These are phyloP conservation scores for Pelargonium nanum DNA, from an alignment of 345 rosid species.

Conservation along the genomic window DNA sequence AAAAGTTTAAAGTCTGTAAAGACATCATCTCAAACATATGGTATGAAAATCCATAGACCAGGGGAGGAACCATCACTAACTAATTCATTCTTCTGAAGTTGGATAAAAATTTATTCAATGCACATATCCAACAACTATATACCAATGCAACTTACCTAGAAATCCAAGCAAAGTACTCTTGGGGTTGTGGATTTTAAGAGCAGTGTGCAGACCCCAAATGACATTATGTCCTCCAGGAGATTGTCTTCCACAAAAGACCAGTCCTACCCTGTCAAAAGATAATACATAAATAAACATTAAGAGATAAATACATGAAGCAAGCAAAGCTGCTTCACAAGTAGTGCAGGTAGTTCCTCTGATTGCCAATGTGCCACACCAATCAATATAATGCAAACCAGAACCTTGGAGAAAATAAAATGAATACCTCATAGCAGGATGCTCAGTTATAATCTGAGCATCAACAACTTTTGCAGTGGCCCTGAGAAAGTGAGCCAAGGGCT, in stretches of 20 bases:
- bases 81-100: no score
- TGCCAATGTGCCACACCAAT: background rate
- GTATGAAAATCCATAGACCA: background rate
- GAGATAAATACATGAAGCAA: background rate
- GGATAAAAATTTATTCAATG: no score
- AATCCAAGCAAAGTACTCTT: slow-evolving; percentile 68
- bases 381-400: background rate
- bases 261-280: slow-evolving; percentile 57
- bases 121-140: no score
- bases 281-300: background rate
- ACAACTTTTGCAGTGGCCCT: slow-evolving; percentile 73
- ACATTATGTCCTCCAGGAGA: slow-evolving; percentile 99
- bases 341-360: background rate
- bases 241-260: slow-evolving; percentile 92
- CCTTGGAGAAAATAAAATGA: background rate
- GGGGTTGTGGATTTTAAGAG: slow-evolving; percentile 76
- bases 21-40: background rate
- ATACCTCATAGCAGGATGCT: slow-evolving; percentile 73
- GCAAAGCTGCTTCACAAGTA: background rate
- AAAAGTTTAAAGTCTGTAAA: no score
- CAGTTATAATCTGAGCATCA: slow-evolving; percentile 84
- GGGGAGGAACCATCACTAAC: background rate
- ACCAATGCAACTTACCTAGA: slow-evolving; percentile 41
- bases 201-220: slow-evolving; percentile 78
- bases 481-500: slow-evolving; percentile 91